Evolutionary conservation across 495 filamentous ascomycete species (phyloP).

Genomic region (Neurospora pannonica): DNA sequence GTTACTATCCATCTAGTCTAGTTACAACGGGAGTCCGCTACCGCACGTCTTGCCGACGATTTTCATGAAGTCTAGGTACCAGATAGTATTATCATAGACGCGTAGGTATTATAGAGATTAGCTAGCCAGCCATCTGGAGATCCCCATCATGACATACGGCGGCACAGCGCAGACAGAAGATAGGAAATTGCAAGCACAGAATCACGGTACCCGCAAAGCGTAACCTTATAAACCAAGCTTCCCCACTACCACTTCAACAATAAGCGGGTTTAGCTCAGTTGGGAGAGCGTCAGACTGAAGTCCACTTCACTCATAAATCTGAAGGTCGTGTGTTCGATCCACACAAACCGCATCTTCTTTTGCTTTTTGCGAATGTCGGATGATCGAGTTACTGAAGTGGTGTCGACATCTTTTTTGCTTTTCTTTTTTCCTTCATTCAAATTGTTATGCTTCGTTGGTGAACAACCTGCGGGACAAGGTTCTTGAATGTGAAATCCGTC

Average conservation of each 20-base stretch:
- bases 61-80: no score
- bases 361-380: neutral
- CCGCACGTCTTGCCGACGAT: no score
- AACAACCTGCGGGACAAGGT: no score
- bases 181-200: neutral
- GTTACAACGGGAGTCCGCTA: no score
- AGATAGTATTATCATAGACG: no score
- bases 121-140: no score
- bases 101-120: no score
- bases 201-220: neutral
- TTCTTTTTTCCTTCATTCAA: neutral
- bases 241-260: neutral
- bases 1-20: no score
- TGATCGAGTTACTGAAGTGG: neutral
- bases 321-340: constrained; percentile 15
- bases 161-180: neutral
- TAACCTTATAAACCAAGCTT: neutral
- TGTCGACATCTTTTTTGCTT: neutral
- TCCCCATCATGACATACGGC: no score
- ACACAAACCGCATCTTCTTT: constrained; percentile 14
- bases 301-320: constrained; percentile 7
- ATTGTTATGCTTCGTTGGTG: neutral
- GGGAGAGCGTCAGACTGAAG: constrained; percentile 17
- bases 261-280: constrained; percentile 19
- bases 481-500: neutral